phyloP scores from a whole-genome alignment of 352 stramenopile species.

The Pythium angustatum region DNA sequence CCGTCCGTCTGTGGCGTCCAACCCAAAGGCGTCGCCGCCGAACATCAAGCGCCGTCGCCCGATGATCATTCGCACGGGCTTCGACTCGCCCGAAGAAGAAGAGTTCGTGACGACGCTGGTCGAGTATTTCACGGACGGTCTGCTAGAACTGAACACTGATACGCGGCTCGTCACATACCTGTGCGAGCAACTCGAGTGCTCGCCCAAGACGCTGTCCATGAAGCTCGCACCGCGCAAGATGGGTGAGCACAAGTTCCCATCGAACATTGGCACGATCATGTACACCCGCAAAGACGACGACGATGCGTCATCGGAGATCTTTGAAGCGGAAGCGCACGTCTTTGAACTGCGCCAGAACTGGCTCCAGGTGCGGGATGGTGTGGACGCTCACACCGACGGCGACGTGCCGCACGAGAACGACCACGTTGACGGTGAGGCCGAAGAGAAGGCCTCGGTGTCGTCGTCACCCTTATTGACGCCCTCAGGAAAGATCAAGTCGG shows the following conservation, averaged over 20 bases:
- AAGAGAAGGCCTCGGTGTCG: slow-evolving; percentile 6
- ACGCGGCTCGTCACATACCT: slow-evolving; percentile 62
- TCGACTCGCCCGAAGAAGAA: slow-evolving; percentile 66
- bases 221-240: slow-evolving; percentile 61
- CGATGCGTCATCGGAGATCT: slow-evolving; percentile 46
- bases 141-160: slow-evolving; percentile 50
- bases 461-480: slow-evolving; percentile 21
- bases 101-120: slow-evolving; percentile 55
- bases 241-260: slow-evolving; percentile 54
- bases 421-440: slow-evolving; percentile 1
- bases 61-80: slow-evolving; percentile 76
- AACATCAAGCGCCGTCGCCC: slow-evolving; percentile 43
- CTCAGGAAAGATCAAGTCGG: slow-evolving; percentile 17
- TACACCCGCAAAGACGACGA: slow-evolving; percentile 46
- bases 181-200: slow-evolving; percentile 56
- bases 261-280: slow-evolving; percentile 58
- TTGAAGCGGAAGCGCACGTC: slow-evolving; percentile 50
- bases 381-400: slow-evolving; percentile 1
- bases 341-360: slow-evolving; percentile 50
- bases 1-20: slow-evolving; percentile 18
- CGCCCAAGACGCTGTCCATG: slow-evolving; percentile 62
- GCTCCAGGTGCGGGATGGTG: slow-evolving; percentile 39
- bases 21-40: slow-evolving; percentile 18
- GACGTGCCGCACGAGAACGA: slow-evolving; percentile 9
- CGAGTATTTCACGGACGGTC: slow-evolving; percentile 65